These are phyloP conservation scores for Solanum hybrid DNA, from an alignment of 305 asterid genomes.

Conservation along the genomic window DNA sequence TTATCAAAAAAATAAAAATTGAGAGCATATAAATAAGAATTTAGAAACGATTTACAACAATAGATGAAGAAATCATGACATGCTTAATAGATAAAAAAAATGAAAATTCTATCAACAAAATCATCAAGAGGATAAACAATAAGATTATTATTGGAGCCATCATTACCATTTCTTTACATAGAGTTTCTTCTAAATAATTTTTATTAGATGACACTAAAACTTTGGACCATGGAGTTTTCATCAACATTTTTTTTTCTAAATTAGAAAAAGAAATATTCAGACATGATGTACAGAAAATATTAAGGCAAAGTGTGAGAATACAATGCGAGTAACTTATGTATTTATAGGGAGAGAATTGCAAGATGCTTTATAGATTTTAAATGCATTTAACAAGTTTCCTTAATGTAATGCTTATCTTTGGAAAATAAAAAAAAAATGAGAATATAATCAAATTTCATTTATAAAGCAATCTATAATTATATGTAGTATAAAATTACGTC, in stretches of 20 bases:
- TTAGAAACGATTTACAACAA: not conserved
- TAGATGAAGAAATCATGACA: not conserved
- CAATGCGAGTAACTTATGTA: not conserved
- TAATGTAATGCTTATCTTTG: not conserved
- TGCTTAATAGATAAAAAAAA: not conserved
- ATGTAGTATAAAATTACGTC: not conserved
- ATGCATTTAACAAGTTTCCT: not conserved
- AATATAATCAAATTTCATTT: not conserved
- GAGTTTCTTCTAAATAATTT: not conserved
- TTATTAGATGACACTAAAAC: not conserved
- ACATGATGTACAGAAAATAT: not conserved
- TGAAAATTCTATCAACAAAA: not conserved
- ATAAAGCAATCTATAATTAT: not conserved
- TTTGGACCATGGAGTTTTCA: not conserved
- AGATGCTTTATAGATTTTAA: not conserved
- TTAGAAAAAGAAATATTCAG: not conserved
- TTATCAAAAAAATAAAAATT: no score
- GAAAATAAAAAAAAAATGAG: not conserved
- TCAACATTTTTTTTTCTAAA: not conserved
- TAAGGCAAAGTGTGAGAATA: not conserved
- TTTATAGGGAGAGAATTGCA: not conserved
- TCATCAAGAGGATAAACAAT: not conserved
- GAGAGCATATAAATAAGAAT: not conserved
- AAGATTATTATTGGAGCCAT: not conserved
- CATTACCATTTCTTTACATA: not conserved